Evolutionary conservation across 2,329 filamentous ascomycete species (phyloP).

Genomic region (Talaromyces funiculosus): DNA sequence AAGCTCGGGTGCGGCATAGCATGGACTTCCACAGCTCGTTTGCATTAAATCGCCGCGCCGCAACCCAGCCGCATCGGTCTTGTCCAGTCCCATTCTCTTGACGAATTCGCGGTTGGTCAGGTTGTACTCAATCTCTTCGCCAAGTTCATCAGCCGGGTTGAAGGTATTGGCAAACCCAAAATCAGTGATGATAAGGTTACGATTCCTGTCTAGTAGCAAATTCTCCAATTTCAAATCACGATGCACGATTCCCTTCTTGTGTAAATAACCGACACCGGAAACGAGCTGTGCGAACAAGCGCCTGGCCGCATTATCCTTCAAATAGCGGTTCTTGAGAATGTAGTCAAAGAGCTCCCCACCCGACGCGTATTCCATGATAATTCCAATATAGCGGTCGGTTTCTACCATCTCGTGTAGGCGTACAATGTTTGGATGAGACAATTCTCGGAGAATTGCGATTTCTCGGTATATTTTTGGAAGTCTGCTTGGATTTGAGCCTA

Average conservation of each 20-base stretch:
- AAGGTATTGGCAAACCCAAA: slow-evolving; percentile 99
- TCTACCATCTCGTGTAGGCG: slow-evolving; percentile 97
- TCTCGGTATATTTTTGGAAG: slow-evolving; percentile 97
- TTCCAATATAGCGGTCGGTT: slow-evolving; percentile 93
- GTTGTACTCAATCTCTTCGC: slow-evolving; percentile 83
- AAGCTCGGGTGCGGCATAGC: slow-evolving; percentile 92
- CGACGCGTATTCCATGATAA: slow-evolving; percentile 96
- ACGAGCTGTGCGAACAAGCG: slow-evolving; percentile 92
- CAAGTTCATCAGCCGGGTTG: slow-evolving; percentile 78
- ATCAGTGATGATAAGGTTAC: slow-evolving; percentile 99
- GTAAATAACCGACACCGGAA: slow-evolving; percentile 92
- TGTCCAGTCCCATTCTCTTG: slow-evolving; percentile 79
- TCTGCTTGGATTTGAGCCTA: slow-evolving; percentile 81
- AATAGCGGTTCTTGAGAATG: slow-evolving; percentile 91
- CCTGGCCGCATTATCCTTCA: slow-evolving; percentile 88
- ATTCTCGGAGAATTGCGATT: slow-evolving; percentile 79
- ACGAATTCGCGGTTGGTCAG: slow-evolving; percentile 83
- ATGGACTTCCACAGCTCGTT: slow-evolving; percentile 96
- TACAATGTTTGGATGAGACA: slow-evolving; percentile 95
- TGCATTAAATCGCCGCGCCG: slow-evolving; percentile 95
- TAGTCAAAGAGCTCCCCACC: slow-evolving; percentile 98
- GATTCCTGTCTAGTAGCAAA: slow-evolving; percentile 85
- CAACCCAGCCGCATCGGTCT: slow-evolving; percentile 65
- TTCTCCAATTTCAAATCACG: slow-evolving; percentile 96
- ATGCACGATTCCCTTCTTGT: slow-evolving; percentile 98